These are phyloP conservation scores for Huntiella savannae DNA, from an alignment of 2,329 filamentous ascomycete genomes.

Conservation along the genomic window DNA sequence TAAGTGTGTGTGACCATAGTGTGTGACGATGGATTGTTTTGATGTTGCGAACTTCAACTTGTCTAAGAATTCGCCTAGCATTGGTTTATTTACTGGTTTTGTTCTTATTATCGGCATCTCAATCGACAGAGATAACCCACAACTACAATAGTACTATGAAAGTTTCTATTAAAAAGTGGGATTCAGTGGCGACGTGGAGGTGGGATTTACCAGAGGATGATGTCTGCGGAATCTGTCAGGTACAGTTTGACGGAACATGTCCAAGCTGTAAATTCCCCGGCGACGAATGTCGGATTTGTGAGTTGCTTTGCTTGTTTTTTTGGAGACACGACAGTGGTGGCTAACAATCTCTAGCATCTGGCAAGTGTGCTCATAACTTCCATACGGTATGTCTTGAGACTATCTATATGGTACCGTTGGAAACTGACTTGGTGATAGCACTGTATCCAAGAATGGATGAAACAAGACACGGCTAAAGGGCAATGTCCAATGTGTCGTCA, in stretches of 20 bases:
- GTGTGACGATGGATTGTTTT: no score
- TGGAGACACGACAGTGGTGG: neutral
- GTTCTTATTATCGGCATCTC: neutral
- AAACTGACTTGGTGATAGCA: constrained; percentile 36
- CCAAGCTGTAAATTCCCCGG: constrained; percentile 96
- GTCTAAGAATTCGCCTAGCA: neutral
- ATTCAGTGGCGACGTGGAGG: constrained; percentile 86
- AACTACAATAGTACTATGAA: constrained; percentile 45
- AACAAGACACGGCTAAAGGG: constrained; percentile 80
- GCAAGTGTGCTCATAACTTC: constrained; percentile 93
- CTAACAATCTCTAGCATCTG: constrained; percentile 45
- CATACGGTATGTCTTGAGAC: constrained; percentile 57
- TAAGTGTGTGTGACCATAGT: no score
- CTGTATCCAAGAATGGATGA: constrained; percentile 90
- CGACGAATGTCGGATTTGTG: constrained; percentile 83
- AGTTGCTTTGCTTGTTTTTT: constrained; percentile 19
- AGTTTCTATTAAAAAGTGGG: constrained; percentile 84
- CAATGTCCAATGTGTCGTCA: constrained; percentile 97
- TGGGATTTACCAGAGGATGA: constrained; percentile 97
- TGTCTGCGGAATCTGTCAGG: constrained; percentile 95
- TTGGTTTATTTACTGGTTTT: neutral
- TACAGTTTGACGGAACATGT: constrained; percentile 94
- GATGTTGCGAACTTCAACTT: no score
- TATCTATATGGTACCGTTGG: constrained; percentile 10
- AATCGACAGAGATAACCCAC: neutral